Evolutionary conservation across 2,329 filamentous ascomycete genomes (phyloP).

Genomic region (Penicillium sumatraense): DNA sequence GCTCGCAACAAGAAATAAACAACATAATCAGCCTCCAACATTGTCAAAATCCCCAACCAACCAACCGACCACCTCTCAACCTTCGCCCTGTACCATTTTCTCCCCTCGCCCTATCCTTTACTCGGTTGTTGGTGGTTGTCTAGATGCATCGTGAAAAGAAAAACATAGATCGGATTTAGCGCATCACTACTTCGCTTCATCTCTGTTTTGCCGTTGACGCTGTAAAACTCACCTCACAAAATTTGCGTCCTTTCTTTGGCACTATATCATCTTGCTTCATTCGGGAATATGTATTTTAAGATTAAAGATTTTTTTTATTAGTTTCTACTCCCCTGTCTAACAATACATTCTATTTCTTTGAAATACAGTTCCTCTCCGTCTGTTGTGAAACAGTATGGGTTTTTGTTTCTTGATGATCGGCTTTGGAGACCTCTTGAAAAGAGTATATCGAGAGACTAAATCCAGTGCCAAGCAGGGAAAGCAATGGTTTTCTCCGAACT

Average conservation of each 20-base stretch:
- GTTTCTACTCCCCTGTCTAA: slow-evolving; percentile 32
- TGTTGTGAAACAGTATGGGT: background rate
- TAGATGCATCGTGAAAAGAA: background rate
- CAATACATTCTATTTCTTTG: slow-evolving; percentile 16
- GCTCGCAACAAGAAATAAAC: slow-evolving; percentile 66
- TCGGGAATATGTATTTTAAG: slow-evolving; percentile 28
- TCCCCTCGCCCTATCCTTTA: background rate
- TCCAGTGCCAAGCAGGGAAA: too few species aligned
- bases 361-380: background rate
- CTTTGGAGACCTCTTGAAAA: too few species aligned
- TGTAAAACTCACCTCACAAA: slow-evolving; percentile 8
- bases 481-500: too few species aligned
- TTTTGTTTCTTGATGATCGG: too few species aligned
- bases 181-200: background rate
- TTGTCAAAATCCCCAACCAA: slow-evolving; percentile 8
- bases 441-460: too few species aligned
- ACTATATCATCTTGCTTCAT: slow-evolving; percentile 22
- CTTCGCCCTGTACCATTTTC: slow-evolving; percentile 9
- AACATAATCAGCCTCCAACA: slow-evolving; percentile 2
- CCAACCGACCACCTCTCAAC: slow-evolving; percentile 12
- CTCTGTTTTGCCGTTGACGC: slow-evolving; percentile 6
- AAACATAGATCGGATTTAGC: slow-evolving; percentile 6
- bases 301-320: slow-evolving; percentile 24
- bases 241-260: slow-evolving; percentile 24
- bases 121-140: background rate